phyloP scores from a whole-genome alignment of 768 basidiomycete genomes.

The Tylopilus plumbeoviolaceoides region DNA sequence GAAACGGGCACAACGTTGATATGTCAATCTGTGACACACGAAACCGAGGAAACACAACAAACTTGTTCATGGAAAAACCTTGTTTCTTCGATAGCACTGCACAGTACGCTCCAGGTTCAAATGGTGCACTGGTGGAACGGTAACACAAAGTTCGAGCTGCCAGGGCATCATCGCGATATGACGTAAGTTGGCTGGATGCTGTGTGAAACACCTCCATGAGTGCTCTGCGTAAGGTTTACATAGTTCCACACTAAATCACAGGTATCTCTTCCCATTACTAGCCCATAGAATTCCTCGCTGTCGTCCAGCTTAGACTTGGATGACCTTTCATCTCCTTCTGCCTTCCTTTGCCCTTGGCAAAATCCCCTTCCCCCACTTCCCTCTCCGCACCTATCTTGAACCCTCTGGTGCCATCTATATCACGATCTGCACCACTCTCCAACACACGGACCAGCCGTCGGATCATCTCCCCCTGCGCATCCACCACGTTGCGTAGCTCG shows the following conservation, averaged over 20 bases:
- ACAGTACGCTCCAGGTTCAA: not conserved
- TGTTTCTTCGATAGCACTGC: not conserved
- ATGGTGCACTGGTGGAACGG: too few species aligned
- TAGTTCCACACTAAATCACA: not conserved
- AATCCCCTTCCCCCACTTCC: not conserved
- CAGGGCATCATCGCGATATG: not conserved
- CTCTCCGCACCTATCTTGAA: not conserved
- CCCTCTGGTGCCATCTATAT: not conserved
- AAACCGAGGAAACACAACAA: not conserved
- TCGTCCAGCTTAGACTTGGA: not conserved
- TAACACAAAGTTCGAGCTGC: too few species aligned
- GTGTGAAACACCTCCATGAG: too few species aligned
- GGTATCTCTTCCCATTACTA: not conserved
- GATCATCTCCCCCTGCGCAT: slow-evolving; percentile 55
- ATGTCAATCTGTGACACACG: not conserved
- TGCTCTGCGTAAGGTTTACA: not conserved
- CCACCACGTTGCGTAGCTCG: slow-evolving; percentile 52
- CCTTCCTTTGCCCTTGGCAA: slow-evolving; percentile 15
- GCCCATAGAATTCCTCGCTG: slow-evolving; percentile 11
- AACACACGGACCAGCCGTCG: slow-evolving; percentile 19
- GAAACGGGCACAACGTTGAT: not conserved
- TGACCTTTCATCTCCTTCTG: slow-evolving; percentile 1
- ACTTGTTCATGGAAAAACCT: not conserved
- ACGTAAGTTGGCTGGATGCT: not conserved
- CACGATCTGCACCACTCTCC: slow-evolving; percentile 2